Base-by-base conservation (phyloP, 129 eudicot genomes). In the Oenanthe sinensis region DNA sequence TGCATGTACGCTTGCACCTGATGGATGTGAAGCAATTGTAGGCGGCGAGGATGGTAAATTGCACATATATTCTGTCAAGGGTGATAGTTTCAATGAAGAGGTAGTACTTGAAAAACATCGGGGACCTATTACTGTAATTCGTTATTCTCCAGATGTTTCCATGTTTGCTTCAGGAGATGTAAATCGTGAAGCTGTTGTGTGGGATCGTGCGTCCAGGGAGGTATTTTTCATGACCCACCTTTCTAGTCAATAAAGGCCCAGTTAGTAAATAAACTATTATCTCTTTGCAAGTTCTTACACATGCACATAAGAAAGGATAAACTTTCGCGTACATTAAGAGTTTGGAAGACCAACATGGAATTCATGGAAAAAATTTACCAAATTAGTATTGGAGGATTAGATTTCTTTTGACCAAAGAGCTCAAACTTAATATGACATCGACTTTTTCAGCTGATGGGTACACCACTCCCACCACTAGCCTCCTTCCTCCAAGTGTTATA, bases 111-210 rank as follows among this genome's bases (percentile, higher is more conserved):
- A 95, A 86, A 95, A 95, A 68, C 98, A 95, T 84, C 85, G 98
- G 50, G 98, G 98, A 63, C 79, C 94, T 19, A 87, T 95, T 75
- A 90, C 98, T 14, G 96, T 87, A 71, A 91, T 95, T 74, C 98
- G 88, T 39, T 91, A 95, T 77, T 95, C 98, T 79, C 97, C 98
- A 47, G 98, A 95, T 87, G 90, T 95, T 85, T 87, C 96, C 83
- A 90, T 91, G 97, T 88, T 95, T 85, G 98, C 94, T 26, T 95
- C 98, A 12, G 98, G 87, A 37, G 98, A 95, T 88, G 86, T 91
- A 70, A 95, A 95, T 77, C 89, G 98, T 75, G 98, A 95, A 89
- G 98, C 97, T 85, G 91, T 88, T 78, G 96, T 95, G 33, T 95
- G 98, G 97, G 98, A 95, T 83, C 86, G 92, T 75, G 90, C 83